Evolutionary conservation across 2,329 filamentous ascomycete genomes (phyloP).

Genomic region (Pseudocercospora fijiensis): DNA sequence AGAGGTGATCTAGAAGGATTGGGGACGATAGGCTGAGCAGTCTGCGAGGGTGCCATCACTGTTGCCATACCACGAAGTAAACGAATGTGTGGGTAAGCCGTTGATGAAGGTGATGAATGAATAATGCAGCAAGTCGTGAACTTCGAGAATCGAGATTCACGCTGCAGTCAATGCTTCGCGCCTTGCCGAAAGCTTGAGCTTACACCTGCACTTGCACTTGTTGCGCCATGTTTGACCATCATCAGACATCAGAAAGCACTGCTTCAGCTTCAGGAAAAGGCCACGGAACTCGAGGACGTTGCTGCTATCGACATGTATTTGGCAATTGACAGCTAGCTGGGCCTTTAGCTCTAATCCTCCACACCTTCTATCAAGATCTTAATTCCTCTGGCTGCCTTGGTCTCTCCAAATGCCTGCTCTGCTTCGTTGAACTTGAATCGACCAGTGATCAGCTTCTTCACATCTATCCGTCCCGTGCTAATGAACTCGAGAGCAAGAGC

Average conservation of each 20-base stretch:
- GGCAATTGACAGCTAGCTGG: neutral
- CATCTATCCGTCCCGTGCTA: conserved; percentile 65
- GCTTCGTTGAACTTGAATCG: conserved; percentile 78
- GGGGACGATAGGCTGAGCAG: conserved; percentile 16
- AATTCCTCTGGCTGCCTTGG: conserved; percentile 78
- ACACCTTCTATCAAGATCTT: conserved; percentile 55
- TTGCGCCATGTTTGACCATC: neutral
- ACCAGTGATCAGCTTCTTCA: conserved; percentile 76
- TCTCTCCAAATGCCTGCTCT: conserved; percentile 81
- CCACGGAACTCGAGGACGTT: neutral
- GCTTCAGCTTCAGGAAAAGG: neutral
- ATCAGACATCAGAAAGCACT: neutral
- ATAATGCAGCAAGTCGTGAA: neutral
- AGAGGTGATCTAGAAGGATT: conserved; percentile 66
- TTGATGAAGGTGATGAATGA: neutral
- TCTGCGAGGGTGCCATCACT: conserved; percentile 23
- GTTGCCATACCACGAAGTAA: conserved; percentile 22
- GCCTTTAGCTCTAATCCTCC: conserved; percentile 18
- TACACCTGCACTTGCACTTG: no score
- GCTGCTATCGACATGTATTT: neutral
- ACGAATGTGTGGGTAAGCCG: neutral
- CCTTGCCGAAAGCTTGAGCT: neutral
- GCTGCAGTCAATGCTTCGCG: neutral
- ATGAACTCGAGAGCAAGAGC: conserved; percentile 77
- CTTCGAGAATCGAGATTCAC: conserved; percentile 7